Conservation (phyloP, 2,329 filamentous ascomycete species). For the Ilyonectria destructans region DNA sequence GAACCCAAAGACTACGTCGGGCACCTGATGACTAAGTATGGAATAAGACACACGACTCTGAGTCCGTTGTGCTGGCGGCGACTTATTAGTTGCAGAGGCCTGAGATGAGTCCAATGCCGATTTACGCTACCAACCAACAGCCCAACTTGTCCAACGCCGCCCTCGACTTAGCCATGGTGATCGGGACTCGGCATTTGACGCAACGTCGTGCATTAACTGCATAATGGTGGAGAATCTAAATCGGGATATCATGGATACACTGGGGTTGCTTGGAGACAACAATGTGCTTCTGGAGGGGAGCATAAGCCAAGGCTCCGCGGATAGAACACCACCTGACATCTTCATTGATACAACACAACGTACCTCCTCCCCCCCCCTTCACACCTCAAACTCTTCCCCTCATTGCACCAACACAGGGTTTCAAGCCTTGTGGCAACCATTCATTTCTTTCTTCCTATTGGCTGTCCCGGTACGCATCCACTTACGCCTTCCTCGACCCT, state of each 20-base stretch:
- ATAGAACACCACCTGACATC: conserved; percentile 2
- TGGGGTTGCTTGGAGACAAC: background rate
- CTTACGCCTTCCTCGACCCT: background rate
- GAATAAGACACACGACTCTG: background rate
- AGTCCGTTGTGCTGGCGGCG: background rate
- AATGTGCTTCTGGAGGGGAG: background rate
- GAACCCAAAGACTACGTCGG: background rate
- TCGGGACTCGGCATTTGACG: background rate
- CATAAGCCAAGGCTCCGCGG: background rate
- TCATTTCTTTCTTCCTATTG: background rate
- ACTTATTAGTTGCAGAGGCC: background rate
- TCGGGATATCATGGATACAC: background rate
- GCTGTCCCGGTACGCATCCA: background rate
- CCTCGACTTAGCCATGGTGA: background rate
- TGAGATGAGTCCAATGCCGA: background rate
- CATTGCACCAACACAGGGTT: conserved; percentile 1
- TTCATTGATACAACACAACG: background rate
- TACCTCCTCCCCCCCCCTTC: background rate
- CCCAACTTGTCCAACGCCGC: background rate
- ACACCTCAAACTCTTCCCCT: conserved; percentile 1
- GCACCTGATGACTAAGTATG: background rate
- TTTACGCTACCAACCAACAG: background rate
- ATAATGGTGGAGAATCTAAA: background rate
- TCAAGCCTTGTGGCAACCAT: background rate
- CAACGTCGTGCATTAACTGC: background rate